A percentile compares a stretch with the other conserved stretches of the same genome.
phyloP scores from a whole-genome alignment of 2,329 filamentous ascomycete species.

The Colletotrichum sp. region DNA sequence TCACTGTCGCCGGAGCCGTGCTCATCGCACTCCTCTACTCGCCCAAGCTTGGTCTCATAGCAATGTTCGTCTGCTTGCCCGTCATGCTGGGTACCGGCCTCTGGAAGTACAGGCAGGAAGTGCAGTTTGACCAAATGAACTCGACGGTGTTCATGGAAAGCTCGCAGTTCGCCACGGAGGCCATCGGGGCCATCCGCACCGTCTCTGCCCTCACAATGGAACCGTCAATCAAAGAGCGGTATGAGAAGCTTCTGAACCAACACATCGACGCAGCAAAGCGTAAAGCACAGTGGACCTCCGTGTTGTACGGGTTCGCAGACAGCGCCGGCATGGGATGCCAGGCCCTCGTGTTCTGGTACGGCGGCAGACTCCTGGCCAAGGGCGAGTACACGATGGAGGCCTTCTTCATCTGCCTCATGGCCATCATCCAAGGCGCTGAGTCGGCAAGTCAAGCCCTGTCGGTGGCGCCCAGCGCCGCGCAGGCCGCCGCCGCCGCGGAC shows the following conservation, averaged over 20 bases:
- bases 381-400: constrained; percentile 40
- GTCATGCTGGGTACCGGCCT: constrained; percentile 38
- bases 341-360: constrained; percentile 63
- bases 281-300: constrained; percentile 35
- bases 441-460: constrained; percentile 31
- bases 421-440: constrained; percentile 58
- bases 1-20: constrained; percentile 33
- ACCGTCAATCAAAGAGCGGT: constrained; percentile 51
- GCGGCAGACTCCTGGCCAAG: constrained; percentile 25
- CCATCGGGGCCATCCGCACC: constrained; percentile 67
- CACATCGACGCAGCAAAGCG: constrained; percentile 36
- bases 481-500: background rate
- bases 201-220: constrained; percentile 67
- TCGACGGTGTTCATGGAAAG: constrained; percentile 63
- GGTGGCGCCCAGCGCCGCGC: constrained; percentile 5
- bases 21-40: constrained; percentile 34
- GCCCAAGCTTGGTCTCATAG: constrained; percentile 43
- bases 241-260: constrained; percentile 36
- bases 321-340: constrained; percentile 41
- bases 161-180: constrained; percentile 67
- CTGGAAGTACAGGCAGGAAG: constrained; percentile 49
- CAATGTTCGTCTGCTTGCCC: constrained; percentile 39
- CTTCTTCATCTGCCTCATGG: constrained; percentile 61
- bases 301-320: constrained; percentile 40
- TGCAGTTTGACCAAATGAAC: constrained; percentile 63